These are phyloP conservation scores for Kalmusia sp. DNA, from an alignment of 2,329 filamentous ascomycete genomes.

Conservation along the genomic window DNA sequence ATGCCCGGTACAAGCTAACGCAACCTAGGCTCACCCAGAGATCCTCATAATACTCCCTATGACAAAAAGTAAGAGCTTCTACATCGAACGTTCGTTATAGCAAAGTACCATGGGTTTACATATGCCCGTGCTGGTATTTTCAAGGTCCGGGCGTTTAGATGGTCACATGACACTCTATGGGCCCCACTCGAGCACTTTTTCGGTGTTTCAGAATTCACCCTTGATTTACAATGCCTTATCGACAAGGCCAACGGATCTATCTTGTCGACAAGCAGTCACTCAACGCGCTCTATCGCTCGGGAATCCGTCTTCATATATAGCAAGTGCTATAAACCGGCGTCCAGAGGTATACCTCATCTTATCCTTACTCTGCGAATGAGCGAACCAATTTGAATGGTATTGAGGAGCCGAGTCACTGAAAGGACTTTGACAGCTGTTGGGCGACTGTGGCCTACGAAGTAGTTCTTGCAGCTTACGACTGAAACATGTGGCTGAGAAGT, in stretches of 20 bases:
- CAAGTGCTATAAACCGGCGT: too few relatives aligned
- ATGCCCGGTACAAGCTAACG: too few relatives aligned
- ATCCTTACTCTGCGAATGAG: too few relatives aligned
- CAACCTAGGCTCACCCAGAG: too few relatives aligned
- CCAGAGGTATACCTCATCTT: too few relatives aligned
- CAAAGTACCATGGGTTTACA: too few relatives aligned
- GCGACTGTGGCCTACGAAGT: not conserved
- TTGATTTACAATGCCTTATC: slow-evolving; percentile 21
- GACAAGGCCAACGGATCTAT: slow-evolving; percentile 6
- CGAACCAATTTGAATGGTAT: not conserved
- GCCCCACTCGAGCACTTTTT: not conserved
- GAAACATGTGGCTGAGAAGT: slow-evolving; percentile 7
- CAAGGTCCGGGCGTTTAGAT: too few relatives aligned
- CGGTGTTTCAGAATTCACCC: slow-evolving; percentile 18
- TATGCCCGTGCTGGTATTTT: too few relatives aligned
- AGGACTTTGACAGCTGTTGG: not conserved
- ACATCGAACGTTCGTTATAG: too few relatives aligned
- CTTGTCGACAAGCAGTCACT: not conserved
- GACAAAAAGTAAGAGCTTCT: too few relatives aligned
- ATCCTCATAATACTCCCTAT: too few relatives aligned
- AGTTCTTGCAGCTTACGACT: not conserved
- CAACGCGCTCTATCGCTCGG: not conserved
- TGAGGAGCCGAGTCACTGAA: not conserved
- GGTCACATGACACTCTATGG: slow-evolving; percentile 11
- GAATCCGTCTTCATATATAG: slow-evolving; percentile 1